Percentiles rank a stretch among this genome's conserved stretches.
These are phyloP conservation scores for Avicennia marina DNA, from an alignment of 257 asterid species.

Conservation along the genomic window DNA sequence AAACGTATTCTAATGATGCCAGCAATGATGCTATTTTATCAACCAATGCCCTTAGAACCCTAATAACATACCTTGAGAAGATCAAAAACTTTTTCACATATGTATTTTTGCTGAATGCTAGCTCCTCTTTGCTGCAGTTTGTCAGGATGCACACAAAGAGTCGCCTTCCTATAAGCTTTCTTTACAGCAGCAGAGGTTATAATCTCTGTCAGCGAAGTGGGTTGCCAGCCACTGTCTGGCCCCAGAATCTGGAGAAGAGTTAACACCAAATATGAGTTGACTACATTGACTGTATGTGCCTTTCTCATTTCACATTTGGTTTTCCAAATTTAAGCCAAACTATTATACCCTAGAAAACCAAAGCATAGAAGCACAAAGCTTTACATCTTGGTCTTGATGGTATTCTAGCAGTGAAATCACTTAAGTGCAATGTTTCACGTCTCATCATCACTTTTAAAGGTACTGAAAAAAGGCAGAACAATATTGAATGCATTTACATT, in stretches of 20 bases:
- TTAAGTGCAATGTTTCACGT: too few relatives aligned
- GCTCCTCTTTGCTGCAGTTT: conserved; percentile 98
- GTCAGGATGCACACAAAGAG: conserved; percentile 96
- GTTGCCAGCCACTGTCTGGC: conserved; percentile 88
- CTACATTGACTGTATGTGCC: background rate
- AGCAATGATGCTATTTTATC: too few relatives aligned
- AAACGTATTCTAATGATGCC: too few relatives aligned
- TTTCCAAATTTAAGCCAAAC: background rate
- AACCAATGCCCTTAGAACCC: background rate
- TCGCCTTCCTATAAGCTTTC: conserved; percentile 91
- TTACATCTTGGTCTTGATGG: too few relatives aligned
- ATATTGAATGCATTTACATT: too few relatives aligned
- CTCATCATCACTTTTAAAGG: background rate
- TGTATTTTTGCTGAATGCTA: conserved; percentile 80
- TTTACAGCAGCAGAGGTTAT: conserved; percentile 75
- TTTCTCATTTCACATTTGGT: background rate
- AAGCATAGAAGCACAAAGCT: background rate
- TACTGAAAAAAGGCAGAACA: background rate
- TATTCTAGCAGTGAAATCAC: too few relatives aligned
- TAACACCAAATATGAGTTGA: background rate
- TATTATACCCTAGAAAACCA: background rate
- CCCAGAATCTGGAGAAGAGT: conserved; percentile 71
- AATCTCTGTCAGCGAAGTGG: conserved; percentile 78
- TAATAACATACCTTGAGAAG: conserved; percentile 71
- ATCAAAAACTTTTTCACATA: conserved; percentile 92